Conservation (phyloP, 2,329 filamentous ascomycete species). For the Ophiostoma sp. region DNA sequence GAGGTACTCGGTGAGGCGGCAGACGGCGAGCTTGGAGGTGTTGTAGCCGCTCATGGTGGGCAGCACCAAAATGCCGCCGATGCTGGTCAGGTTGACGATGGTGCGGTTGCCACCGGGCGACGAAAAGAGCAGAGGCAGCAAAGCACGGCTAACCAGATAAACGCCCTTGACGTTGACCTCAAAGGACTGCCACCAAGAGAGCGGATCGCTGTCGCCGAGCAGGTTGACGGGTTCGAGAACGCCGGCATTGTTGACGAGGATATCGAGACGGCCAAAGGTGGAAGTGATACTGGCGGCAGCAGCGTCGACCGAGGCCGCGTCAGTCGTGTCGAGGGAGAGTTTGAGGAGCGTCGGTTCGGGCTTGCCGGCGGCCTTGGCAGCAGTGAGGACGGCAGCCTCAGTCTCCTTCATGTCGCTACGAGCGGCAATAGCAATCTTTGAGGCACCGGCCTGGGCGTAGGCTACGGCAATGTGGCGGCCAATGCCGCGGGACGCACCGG, state of each 20-base stretch:
- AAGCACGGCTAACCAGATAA: slow-evolving; percentile 13
- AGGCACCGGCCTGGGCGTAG: slow-evolving; percentile 24
- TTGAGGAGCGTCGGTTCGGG: slow-evolving; percentile 12
- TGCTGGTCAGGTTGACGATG: slow-evolving; percentile 50
- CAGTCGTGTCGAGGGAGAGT: slow-evolving; percentile 15
- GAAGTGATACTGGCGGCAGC: background rate
- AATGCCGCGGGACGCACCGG: slow-evolving; percentile 27
- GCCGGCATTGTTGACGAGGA: slow-evolving; percentile 29
- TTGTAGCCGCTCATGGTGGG: slow-evolving; percentile 47
- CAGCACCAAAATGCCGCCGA: slow-evolving; percentile 42
- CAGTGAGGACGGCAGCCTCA: background rate
- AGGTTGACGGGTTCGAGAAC: slow-evolving; percentile 13
- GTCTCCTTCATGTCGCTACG: slow-evolving; percentile 7
- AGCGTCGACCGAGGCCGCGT: slow-evolving; percentile 11
- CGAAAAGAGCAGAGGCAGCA: slow-evolving; percentile 23
- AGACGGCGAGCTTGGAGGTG: slow-evolving; percentile 50
- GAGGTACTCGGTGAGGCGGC: slow-evolving; percentile 42
- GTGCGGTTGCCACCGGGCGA: slow-evolving; percentile 36
- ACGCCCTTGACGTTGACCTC: slow-evolving; percentile 24
- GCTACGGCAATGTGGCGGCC: slow-evolving; percentile 24
- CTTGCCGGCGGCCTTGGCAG: slow-evolving; percentile 18
- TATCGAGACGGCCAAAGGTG: slow-evolving; percentile 24
- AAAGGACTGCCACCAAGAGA: slow-evolving; percentile 22
- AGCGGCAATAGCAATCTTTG: slow-evolving; percentile 21
- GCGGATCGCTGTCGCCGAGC: slow-evolving; percentile 20